A percentile compares a stretch with the other conserved stretches of the same genome.
Conservation (phyloP, 495 filamentous ascomycete species). For the Hypoxylon lienhwacheense region DNA sequence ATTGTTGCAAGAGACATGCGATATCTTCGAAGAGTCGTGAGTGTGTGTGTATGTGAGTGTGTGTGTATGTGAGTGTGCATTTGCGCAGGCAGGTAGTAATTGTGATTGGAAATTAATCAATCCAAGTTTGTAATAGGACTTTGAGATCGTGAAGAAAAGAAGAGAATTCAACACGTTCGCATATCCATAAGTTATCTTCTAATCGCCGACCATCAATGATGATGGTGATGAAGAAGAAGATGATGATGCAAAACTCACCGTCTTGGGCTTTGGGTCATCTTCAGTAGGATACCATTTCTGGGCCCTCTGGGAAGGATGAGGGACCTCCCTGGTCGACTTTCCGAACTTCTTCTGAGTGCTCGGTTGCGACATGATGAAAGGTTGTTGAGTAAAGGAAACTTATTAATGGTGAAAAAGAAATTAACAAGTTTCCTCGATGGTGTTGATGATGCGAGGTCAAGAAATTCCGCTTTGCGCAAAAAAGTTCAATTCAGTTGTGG, state of each 20-base stretch:
- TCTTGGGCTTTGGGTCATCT: constrained; percentile 86
- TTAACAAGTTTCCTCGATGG: constrained; percentile 30
- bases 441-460: constrained; percentile 41
- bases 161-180: constrained; percentile 5
- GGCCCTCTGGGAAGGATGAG: constrained; percentile 82
- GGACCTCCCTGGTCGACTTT: constrained; percentile 91
- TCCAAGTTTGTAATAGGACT: too few relatives aligned
- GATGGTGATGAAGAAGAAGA: too few relatives aligned
- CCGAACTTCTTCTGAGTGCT: constrained; percentile 91
- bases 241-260: constrained; percentile 64
- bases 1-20: too few relatives aligned
- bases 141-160: too few relatives aligned
- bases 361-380: constrained; percentile 67
- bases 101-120: too few relatives aligned
- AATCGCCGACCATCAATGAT: too few relatives aligned
- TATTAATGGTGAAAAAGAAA: constrained; percentile 45
- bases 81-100: too few relatives aligned
- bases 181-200: background rate
- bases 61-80: too few relatives aligned
- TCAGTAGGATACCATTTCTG: constrained; percentile 99
- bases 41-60: too few relatives aligned
- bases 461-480: constrained; percentile 41
- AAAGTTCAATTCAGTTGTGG: constrained; percentile 43
- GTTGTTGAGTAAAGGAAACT: constrained; percentile 39
- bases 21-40: too few relatives aligned